Conservation (phyloP, 768 basidiomycete species). For the Pisolithus tinctorius region DNA sequence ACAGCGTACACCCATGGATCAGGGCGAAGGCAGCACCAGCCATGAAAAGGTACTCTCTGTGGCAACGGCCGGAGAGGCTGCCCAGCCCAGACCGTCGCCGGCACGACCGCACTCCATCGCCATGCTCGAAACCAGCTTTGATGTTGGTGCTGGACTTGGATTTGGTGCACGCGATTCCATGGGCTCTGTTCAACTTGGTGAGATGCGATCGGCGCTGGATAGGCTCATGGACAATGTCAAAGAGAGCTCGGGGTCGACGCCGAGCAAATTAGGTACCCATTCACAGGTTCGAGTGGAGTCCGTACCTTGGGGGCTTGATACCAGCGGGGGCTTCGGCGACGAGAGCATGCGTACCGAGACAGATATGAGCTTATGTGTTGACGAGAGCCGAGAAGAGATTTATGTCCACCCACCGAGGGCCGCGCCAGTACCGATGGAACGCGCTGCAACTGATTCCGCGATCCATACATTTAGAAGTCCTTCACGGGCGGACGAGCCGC, state of each 20-base stretch:
- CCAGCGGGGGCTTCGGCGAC: slow-evolving; percentile 25
- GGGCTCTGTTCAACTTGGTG: slow-evolving; percentile 52
- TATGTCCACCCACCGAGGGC: slow-evolving; percentile 5
- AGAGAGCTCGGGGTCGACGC: slow-evolving; percentile 20
- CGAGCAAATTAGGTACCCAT: slow-evolving; percentile 9
- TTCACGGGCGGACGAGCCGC: slow-evolving; percentile 21
- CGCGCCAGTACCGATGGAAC: slow-evolving; percentile 32
- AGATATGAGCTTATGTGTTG: slow-evolving; percentile 25
- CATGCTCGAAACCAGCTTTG: slow-evolving; percentile 18
- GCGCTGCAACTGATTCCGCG: slow-evolving; percentile 48
- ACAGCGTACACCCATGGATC: not conserved
- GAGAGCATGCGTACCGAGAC: slow-evolving; percentile 26
- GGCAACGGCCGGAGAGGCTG: not conserved
- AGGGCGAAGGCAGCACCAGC: not conserved
- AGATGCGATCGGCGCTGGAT: slow-evolving; percentile 69
- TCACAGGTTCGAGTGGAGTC: slow-evolving; percentile 20
- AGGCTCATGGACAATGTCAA: slow-evolving; percentile 64
- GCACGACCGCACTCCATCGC: slow-evolving; percentile 8
- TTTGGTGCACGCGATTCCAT: slow-evolving; percentile 32
- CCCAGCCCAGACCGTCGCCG: slow-evolving; percentile 7
- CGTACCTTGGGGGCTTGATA: slow-evolving; percentile 31
- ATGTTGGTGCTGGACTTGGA: slow-evolving; percentile 17
- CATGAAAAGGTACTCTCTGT: not conserved
- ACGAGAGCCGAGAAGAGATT: slow-evolving; percentile 17
- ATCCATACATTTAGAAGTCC: slow-evolving; percentile 27